Base-by-base conservation (phyloP, 2,329 filamentous ascomycete species). In the Pestalotiopsis sp. region DNA sequence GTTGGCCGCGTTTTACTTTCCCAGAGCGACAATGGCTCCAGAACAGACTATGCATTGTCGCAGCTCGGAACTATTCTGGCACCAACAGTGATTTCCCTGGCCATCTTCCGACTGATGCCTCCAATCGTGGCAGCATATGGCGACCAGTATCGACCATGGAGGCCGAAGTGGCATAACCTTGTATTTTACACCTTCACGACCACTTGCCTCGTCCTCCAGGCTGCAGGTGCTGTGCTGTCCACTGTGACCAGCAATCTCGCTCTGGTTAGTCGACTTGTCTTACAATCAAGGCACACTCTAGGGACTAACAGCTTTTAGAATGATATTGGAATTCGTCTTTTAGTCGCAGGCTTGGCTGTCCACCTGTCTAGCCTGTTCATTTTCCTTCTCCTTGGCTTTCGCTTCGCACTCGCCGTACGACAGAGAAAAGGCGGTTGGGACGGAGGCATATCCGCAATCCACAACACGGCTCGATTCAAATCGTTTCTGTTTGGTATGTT, bases 51-150 rank as follows among this genome's bases (percentile, higher is more conserved):
- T 69, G 74, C 79, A 11, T 70, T 87, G 4, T 85, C 78, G 67
- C 73, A 86, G 39, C 70, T 84, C 13, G 84, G 85, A 20, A 85
- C 83, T 1, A 75, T 82, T 22, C 73, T 84, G 44, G 85, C 84
- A 1, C 82, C 85, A 17, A 82, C 81, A 2, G 75, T 85, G 52
- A 79, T 86, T 69, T 80, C 79, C 11, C 76, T 78, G 11, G 80
- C 83, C 30, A 74, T 85, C 35, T 85, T 83, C 65, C 74, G 81
- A 24, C 71, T 83, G 7, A 73, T 86, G 20, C 84, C 85, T 2
- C 83, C 83, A 58, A 74, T 86, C 24, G 75, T 86, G 44, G 75
- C 77, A 7, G 71, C 86, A 4, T 86, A 86, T 68, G 84, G 84
- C 22, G 77, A 81, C 7, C 76, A 79, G 6, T 79, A 81, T 20